Percentiles rank a stretch among this genome's conserved stretches.
Evolutionary conservation across 176 grass and related monocot genomes (phyloP).

Genomic region (Bothriochloa decipiens): DNA sequence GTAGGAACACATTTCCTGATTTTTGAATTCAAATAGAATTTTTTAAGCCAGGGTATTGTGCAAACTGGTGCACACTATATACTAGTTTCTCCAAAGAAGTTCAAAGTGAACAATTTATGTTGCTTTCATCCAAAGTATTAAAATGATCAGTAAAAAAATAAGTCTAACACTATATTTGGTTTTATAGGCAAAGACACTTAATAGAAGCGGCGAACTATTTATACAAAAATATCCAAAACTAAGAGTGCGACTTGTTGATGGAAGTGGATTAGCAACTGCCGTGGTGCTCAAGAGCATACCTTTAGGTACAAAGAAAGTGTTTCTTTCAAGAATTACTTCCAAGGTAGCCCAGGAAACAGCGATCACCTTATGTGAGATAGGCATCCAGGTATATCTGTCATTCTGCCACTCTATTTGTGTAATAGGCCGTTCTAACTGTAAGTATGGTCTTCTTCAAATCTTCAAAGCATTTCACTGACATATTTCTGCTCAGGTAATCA

Average conservation of each 20-base stretch:
- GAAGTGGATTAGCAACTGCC: constrained; percentile 87
- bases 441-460: neutral
- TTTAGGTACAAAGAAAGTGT: constrained; percentile 51
- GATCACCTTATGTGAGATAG: constrained; percentile 61
- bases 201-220: constrained; percentile 76
- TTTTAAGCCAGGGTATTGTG: neutral
- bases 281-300: constrained; percentile 78
- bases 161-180: constrained; percentile 6
- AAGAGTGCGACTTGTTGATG: constrained; percentile 82
- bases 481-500: constrained; percentile 63
- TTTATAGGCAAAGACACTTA: constrained; percentile 65
- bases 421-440: neutral
- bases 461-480: neutral
- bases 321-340: constrained; percentile 60
- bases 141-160: neutral
- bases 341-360: constrained; percentile 64
- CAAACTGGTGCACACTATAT: neutral
- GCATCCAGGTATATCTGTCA: constrained; percentile 61
- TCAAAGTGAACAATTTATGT: neutral
- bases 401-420: neutral
- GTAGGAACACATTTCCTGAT: neutral
- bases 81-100: constrained; percentile 18
- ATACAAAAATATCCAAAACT: constrained; percentile 79
- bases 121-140: neutral
- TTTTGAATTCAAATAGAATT: neutral